These are phyloP conservation scores for Salix dunnii DNA, from an alignment of 345 rosid species.

Conservation along the genomic window DNA sequence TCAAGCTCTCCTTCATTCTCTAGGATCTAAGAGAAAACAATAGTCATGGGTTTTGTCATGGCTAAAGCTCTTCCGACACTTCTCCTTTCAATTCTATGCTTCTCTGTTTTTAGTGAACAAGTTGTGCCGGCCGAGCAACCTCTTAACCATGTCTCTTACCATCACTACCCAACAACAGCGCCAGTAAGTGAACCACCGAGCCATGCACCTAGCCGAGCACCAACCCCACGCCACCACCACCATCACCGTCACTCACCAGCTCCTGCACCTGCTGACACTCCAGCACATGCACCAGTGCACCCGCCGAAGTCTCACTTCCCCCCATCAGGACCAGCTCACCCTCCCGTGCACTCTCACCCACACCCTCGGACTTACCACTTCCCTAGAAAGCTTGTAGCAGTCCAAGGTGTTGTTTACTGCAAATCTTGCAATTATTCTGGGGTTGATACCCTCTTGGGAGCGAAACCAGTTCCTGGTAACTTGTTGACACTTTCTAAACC, in stretches of 20 bases:
- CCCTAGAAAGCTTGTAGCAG: constrained; percentile 56
- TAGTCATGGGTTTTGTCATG: constrained; percentile 28
- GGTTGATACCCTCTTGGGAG: constrained; percentile 53
- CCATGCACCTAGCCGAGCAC: constrained; percentile 17
- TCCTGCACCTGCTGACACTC: constrained; percentile 11
- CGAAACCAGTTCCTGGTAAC: constrained; percentile 59
- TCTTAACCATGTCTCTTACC: constrained; percentile 19
- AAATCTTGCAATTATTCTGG: constrained; percentile 78
- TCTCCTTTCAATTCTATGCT: constrained; percentile 33
- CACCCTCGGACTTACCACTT: constrained; percentile 30
- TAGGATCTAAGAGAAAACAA: not conserved
- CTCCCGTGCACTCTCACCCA: constrained; percentile 13
- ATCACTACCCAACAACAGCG: constrained; percentile 28
- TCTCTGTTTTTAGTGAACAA: constrained; percentile 33
- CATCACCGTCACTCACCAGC: constrained; percentile 20
- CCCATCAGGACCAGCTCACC: constrained; percentile 30
- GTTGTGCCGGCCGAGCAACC: constrained; percentile 24
- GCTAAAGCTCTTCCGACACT: constrained; percentile 31
- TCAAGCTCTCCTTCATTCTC: not conserved
- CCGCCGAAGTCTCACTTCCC: constrained; percentile 29
- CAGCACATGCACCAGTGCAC: constrained; percentile 27
- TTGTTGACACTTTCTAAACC: not conserved
- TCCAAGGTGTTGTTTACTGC: constrained; percentile 80
- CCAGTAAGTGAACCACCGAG: constrained; percentile 26
- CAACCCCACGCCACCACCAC: constrained; percentile 10